Evolutionary conservation across 106 monocot species (phyloP).

Genomic region (Cymbidium sinense): DNA sequence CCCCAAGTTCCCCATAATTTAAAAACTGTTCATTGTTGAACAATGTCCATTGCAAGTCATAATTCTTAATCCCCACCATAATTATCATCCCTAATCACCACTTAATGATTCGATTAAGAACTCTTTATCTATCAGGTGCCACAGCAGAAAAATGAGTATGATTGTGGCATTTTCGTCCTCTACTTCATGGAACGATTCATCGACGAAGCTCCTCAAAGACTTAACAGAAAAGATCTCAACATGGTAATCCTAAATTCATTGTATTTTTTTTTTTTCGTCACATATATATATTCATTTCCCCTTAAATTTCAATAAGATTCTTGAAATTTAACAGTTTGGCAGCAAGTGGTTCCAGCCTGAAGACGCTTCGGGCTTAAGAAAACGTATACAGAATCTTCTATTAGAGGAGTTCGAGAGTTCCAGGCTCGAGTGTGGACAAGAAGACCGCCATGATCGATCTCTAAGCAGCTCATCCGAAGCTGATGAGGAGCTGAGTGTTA

Average conservation of each 20-base stretch:
- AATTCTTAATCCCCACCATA: too few relatives aligned
- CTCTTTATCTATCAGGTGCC: conserved; percentile 49
- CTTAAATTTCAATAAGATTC: background rate
- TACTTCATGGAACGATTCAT: conserved; percentile 90
- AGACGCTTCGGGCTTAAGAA: conserved; percentile 61
- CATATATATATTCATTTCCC: too few relatives aligned
- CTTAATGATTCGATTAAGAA: background rate
- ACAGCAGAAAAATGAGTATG: conserved; percentile 88
- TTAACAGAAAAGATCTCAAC: conserved; percentile 44
- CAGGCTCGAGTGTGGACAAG: conserved; percentile 17
- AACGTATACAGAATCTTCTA: conserved; percentile 32
- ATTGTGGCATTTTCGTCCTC: conserved; percentile 90
- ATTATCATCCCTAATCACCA: background rate
- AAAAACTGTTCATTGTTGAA: too few relatives aligned
- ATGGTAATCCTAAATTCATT: conserved; percentile 38
- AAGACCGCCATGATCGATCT: conserved; percentile 5
- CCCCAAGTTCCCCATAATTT: too few relatives aligned
- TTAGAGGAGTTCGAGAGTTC: conserved; percentile 40
- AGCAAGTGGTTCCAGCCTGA: conserved; percentile 66
- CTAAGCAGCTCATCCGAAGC: conserved; percentile 9
- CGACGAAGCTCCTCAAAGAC: conserved; percentile 69
- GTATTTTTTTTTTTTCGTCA: background rate
- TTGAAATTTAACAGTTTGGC: conserved; percentile 32
- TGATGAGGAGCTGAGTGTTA: background rate
- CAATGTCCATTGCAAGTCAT: too few relatives aligned